Conservation (phyloP, 257 asterid species). For the Paulownia fortunei region DNA sequence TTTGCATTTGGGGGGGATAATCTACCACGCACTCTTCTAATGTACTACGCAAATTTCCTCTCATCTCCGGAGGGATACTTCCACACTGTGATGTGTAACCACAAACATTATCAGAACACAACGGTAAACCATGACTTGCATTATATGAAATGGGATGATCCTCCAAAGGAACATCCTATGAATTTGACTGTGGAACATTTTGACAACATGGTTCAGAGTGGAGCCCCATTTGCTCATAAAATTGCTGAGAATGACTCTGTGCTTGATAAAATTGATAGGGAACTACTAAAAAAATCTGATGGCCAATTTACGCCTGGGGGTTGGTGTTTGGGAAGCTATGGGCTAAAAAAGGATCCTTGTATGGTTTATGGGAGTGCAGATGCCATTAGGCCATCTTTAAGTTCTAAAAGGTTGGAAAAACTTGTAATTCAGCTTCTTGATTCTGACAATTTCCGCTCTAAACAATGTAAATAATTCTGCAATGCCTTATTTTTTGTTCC, state of each 20-base stretch:
- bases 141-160: conserved; percentile 79
- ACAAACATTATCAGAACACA: conserved; percentile 90
- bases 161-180: conserved; percentile 61
- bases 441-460: conserved; percentile 73
- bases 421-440: conserved; percentile 74
- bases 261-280: conserved; percentile 67
- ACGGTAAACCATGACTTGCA: conserved; percentile 91
- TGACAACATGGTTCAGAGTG: conserved; percentile 77
- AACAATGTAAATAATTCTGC: conserved; percentile 77
- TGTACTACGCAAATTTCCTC: conserved; percentile 93
- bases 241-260: conserved; percentile 58
- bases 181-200: conserved; percentile 64
- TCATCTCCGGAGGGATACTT: conserved; percentile 89
- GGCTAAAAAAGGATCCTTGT: conserved; percentile 62
- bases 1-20: conserved; percentile 99
- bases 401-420: conserved; percentile 76
- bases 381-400: conserved; percentile 63
- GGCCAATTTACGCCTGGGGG: conserved; percentile 70
- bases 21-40: conserved; percentile 91
- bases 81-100: conserved; percentile 88
- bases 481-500: conserved; percentile 21
- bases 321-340: conserved; percentile 70
- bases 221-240: conserved; percentile 79
- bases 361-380: conserved; percentile 55
- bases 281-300: conserved; percentile 47